Conservation (phyloP, 169 alveolate species). For the Toxoplasma gondii region DNA sequence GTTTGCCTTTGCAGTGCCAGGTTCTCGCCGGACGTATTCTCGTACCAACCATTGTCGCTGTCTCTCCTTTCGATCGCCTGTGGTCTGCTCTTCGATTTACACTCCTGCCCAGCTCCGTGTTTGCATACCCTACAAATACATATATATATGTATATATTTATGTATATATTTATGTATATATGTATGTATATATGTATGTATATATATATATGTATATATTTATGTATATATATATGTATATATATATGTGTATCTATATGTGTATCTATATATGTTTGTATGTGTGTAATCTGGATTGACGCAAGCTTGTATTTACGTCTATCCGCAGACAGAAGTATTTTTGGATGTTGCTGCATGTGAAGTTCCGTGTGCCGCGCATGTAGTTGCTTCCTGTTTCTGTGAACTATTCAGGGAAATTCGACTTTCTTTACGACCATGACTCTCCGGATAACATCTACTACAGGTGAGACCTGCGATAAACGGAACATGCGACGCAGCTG, state of each 20-base stretch:
- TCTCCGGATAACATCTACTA: slow-evolving; percentile 68
- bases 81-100: no score
- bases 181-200: not conserved
- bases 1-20: no score
- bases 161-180: not conserved
- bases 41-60: no score
- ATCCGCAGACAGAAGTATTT: no score
- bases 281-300: no score
- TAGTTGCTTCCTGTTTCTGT: no score
- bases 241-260: not conserved
- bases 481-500: not conserved
- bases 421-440: slow-evolving; percentile 65
- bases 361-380: no score
- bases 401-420: slow-evolving; percentile 48
- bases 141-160: not conserved
- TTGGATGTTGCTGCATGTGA: no score
- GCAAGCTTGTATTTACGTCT: no score
- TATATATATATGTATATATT: not conserved
- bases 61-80: no score
- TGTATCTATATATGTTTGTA: not conserved
- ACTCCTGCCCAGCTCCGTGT: no score
- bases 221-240: not conserved
- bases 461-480: slow-evolving; percentile 42
- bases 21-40: no score
- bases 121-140: not conserved